Evolutionary conservation across 106 monocot species (phyloP), one percentile per base, ranked within the genome.

Genomic region (Triglochin maritima): DNA sequence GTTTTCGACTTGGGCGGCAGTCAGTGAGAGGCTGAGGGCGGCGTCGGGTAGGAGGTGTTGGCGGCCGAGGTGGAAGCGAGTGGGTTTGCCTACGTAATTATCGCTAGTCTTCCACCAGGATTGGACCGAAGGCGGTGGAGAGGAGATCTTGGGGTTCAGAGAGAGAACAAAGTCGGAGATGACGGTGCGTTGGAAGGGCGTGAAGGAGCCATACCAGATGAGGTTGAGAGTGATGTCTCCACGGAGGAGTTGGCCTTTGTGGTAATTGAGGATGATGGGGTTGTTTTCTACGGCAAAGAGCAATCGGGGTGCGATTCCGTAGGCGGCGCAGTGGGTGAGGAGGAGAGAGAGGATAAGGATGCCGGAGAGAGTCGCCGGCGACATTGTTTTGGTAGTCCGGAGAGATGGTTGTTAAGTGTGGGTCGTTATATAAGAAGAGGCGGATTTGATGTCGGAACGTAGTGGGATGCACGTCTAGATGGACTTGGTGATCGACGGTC

Each of bases 61-160:
- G 50, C 42, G 3, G 79, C 82, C 72, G 74, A 46, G 70, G 71
- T 29, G 52, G 81, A 78, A 49, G 6, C 51, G 0, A 76, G 82
- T 49, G 50, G 71, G 13, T 8, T 78, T 42, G 7, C 49, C 11
- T 74, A 77, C 80, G 78, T 87, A 87, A 69, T 80, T 80, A 44
- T 63, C 68, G 29, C 58, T 68, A 16, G 79, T 82, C 44, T 72
- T 73, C 77, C 78, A 92, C 91, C 91, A 92, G 6, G 80, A 9
- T 44, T 82, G 48, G 0, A 92, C 84, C 0, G 87, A 80, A 0
- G 90, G 86, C 52, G 74, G 71, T 49, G 29, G 9, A 44, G 16
- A 7, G 3, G 53, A 2, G 16, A 53, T 2, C 46, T 65, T 46
- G 43, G 74, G 50, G 50, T 52, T 61, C 45, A 81, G 74, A 11